Evolutionary conservation across 306 rosid species (phyloP), one percentile per base, ranked within the genome.

Genomic region (Pueraria montana): DNA sequence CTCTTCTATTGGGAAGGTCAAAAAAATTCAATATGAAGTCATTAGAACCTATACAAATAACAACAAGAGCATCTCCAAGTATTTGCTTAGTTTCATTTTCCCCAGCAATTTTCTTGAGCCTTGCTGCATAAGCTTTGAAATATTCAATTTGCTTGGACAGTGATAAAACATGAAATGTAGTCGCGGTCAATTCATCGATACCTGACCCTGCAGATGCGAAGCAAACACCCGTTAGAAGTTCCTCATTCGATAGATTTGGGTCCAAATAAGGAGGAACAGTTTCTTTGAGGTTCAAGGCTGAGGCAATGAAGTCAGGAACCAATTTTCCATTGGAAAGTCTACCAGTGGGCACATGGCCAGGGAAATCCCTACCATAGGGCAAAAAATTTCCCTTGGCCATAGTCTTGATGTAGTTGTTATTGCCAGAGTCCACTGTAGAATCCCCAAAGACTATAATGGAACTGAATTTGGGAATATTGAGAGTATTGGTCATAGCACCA

Each of bases 391-490:
- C 91, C 83, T 77, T 88, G 2, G 74, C 48, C 67, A 52, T 2
- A 10, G 93, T 91, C 1, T 9, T 16, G 6, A 90, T 36, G 87
- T 83, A 86, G 71, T 89, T 92, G 83, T 92, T 92, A 62, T 90
- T 89, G 16, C 92, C 94, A 0, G 89, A 59, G 55, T 89, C 97
- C 2, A 83, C 85, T 0, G 91, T 79, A 1, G 94, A 92, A 80
- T 90, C 93, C 2, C 97, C 97, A n/a, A 92, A 89, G 2, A 84
- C 71, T 20, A 89, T 72, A 84, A 92, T 80, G 77, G 91, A 81
- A 0, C 89, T 81, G 72, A 90, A 89, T 0, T 75, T 86, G 13
- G 71, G 80, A 67, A 36, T 76, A 24, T 5, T 43, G 48, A 2
- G 48, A 9, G 2, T 58, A 80, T 53, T 81, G 84, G 83, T 53